Evolutionary conservation across 1,284 basidiomycete species (phyloP), one percentile per base, ranked within the genome.

Genomic region (Inonotus hispidus): DNA sequence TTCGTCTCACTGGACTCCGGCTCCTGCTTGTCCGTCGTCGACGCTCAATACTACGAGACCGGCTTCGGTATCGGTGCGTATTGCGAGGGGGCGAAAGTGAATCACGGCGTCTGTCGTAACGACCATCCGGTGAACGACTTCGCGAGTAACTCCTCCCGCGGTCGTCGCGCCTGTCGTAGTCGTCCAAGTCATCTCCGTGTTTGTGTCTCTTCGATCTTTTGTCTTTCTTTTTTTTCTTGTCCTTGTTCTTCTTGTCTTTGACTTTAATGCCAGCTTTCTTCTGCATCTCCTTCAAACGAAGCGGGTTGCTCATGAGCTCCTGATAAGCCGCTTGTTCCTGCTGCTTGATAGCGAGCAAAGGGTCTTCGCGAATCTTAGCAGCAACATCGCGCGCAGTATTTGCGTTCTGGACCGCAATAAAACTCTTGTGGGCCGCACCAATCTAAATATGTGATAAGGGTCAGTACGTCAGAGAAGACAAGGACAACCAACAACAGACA

Each of bases 321-420:
- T 97, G 86, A 66, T 95, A 91, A 6, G 94, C 91, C 6, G 92
- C 89, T 72, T 98, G 94, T 74, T 99, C 96, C 71, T 98, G 95
- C 72, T 94, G 90, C 75, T 98, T 98, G 77, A 99, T 99, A 13
- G 93, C 93, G 25, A 99, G 81, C 25, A 99, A 73, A 1, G 96
- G 96, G 70, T 99, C 96, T 73, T 98, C 95, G 45, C 96, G 87
- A 64, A 99, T 88, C 77, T 99, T 99, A 27, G 93, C 77, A 19
- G 94, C 90, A 41, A 93, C 83, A 71, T 99, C 96, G 27, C 94
- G 87, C 29, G 78, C 79, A n/a, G 79, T 90, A 72, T 98, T 98
- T 66, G 95, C 95, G 71, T 94, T 95, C 71, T 96, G 93, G 1
- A 93, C 81, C 1, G 94, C 93, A 63, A 95, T 95, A 71, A 95